Percentiles rank a stretch among this genome's conserved stretches.
Evolutionary conservation across 2,329 filamentous ascomycete species (phyloP).

Genomic region (Metarhizium guizhouense): DNA sequence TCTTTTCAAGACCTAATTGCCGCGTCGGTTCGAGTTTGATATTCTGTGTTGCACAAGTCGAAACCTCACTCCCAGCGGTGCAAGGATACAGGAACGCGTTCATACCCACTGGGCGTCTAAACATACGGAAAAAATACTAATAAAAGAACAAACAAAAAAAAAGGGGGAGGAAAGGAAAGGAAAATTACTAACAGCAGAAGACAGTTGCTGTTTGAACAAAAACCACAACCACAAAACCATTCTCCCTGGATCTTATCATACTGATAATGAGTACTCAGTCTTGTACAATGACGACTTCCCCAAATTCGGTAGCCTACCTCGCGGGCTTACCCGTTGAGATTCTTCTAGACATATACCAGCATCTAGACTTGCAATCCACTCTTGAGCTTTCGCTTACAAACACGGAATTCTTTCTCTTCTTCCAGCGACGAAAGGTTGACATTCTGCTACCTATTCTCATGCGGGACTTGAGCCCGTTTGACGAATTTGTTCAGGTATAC

Average conservation of each 20-base stretch:
- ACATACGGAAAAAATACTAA: not conserved
- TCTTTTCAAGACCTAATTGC: not conserved
- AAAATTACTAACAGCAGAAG: not conserved
- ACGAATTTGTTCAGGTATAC: slow-evolving; percentile 37
- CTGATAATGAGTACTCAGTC: not conserved
- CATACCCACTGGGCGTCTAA: not conserved
- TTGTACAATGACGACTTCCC: slow-evolving; percentile 11
- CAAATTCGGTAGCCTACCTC: slow-evolving; percentile 13
- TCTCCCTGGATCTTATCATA: not conserved
- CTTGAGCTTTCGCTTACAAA: slow-evolving; percentile 29
- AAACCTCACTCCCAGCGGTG: slow-evolving; percentile 5
- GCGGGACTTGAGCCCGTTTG: slow-evolving; percentile 33
- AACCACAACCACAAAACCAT: not conserved
- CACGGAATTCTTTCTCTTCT: slow-evolving; percentile 30
- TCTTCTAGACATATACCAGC: slow-evolving; percentile 37
- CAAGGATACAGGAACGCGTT: slow-evolving; percentile 20
- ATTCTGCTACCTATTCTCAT: slow-evolving; percentile 34
- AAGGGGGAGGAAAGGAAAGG: not conserved
- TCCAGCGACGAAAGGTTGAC: slow-evolving; percentile 27
- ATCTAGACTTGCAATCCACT: slow-evolving; percentile 32
- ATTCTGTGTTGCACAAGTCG: not conserved
- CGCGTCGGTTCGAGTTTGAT: not conserved
- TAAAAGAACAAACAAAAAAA: not conserved
- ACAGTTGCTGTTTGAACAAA: not conserved
- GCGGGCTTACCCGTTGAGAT: slow-evolving; percentile 35